A percentile compares a stretch with the other conserved stretches of the same genome.
phyloP scores from a whole-genome alignment of 495 filamentous ascomycete species.

The Sporormia fimetaria region DNA sequence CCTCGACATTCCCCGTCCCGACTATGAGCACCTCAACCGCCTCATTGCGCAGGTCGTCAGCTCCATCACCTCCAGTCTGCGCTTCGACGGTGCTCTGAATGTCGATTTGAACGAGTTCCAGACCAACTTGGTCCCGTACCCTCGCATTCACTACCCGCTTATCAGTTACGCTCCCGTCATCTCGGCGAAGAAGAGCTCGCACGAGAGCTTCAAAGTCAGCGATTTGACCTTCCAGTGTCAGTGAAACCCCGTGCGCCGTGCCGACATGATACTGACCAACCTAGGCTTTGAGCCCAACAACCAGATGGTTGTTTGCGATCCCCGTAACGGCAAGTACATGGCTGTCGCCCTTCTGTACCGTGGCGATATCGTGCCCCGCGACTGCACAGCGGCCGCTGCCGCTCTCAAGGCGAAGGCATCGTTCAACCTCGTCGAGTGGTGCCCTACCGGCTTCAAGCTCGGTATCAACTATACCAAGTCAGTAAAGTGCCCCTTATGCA shows the following conservation, averaged over 20 bases:
- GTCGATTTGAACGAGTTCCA: conserved; percentile 93
- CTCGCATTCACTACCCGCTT: conserved; percentile 82
- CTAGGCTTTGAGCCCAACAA: conserved; percentile 79
- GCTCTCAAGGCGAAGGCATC: conserved; percentile 75
- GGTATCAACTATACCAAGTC: conserved; percentile 66
- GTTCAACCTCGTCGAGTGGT: conserved; percentile 92
- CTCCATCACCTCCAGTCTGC: conserved; percentile 80
- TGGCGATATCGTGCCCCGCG: conserved; percentile 76
- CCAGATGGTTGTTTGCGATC: conserved; percentile 93
- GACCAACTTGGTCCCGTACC: conserved; percentile 86
- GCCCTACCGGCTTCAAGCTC: conserved; percentile 91
- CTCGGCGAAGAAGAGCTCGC: conserved; percentile 65
- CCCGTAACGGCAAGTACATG: conserved; percentile 91
- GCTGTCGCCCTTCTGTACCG: conserved; percentile 82
- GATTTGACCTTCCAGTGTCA: conserved; percentile 80
- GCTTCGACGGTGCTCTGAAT: conserved; percentile 84
- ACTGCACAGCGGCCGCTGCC: conserved; percentile 69
- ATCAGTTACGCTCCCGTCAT: conserved; percentile 85
- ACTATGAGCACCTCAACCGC: conserved; percentile 80
- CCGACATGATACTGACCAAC: background rate
- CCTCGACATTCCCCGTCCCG: conserved; percentile 75
- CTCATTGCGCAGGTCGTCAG: conserved; percentile 79
- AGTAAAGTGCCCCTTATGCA: background rate
- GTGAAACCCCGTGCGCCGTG: conserved; percentile 13
- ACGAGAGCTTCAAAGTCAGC: conserved; percentile 84